Evolutionary conservation across 768 basidiomycete genomes (phyloP).

Genomic region (Auricularia auricula-judae): DNA sequence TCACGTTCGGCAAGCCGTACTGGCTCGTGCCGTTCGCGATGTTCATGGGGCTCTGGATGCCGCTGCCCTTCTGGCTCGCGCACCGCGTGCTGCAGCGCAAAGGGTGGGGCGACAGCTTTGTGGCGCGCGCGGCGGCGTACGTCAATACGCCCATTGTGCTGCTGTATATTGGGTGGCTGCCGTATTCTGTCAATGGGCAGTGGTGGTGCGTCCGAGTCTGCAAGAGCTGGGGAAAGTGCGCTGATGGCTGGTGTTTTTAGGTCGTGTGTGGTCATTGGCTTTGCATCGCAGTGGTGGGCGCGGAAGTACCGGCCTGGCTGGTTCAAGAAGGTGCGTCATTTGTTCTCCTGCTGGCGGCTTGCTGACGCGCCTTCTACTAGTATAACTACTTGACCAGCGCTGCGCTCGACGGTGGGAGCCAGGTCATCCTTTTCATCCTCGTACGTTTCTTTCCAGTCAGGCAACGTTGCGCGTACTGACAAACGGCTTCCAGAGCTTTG

Average conservation of each 20-base stretch:
- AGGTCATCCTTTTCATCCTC: slow-evolving; percentile 39
- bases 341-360: neutral
- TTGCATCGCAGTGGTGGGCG: slow-evolving; percentile 38
- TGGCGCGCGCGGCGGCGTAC: slow-evolving; percentile 28
- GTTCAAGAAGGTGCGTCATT: slow-evolving; percentile 31
- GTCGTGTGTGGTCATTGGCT: slow-evolving; percentile 43
- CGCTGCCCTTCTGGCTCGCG: slow-evolving; percentile 38
- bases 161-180: slow-evolving; percentile 13
- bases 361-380: slow-evolving; percentile 10
- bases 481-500: slow-evolving; percentile 14
- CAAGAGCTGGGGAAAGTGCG: too few species aligned
- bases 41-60: slow-evolving; percentile 39
- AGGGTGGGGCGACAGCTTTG: slow-evolving; percentile 21
- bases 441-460: slow-evolving; percentile 20
- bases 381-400: slow-evolving; percentile 38
- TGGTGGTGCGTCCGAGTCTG: slow-evolving; percentile 11
- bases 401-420: slow-evolving; percentile 38
- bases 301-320: slow-evolving; percentile 30
- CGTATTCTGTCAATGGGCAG: slow-evolving; percentile 34
- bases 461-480: neutral
- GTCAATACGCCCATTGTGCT: slow-evolving; percentile 36
- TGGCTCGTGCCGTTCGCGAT: slow-evolving; percentile 37
- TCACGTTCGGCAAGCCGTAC: slow-evolving; percentile 35
- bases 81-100: slow-evolving; percentile 22
- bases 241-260: too few species aligned